These are phyloP conservation scores for Tardiomyces digboiensis DNA, from an alignment of 1,139 yeast species.

Conservation along the genomic window DNA sequence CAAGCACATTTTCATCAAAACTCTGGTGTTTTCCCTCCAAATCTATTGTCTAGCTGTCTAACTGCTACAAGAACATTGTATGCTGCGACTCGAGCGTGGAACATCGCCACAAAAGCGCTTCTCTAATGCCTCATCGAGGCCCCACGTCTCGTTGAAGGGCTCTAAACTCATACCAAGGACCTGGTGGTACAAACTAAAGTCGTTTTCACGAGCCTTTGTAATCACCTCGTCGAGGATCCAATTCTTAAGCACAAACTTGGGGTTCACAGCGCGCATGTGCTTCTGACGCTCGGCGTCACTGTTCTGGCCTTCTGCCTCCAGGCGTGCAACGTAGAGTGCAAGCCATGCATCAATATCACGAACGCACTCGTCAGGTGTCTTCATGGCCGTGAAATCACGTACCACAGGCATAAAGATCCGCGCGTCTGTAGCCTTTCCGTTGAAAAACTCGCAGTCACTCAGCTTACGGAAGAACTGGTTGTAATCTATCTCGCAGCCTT, in stretches of 20 bases:
- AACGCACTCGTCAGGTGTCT: conserved; percentile 24
- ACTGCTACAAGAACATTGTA: conserved; percentile 23
- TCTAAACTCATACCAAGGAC: conserved; percentile 26
- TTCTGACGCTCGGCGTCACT: conserved; percentile 29
- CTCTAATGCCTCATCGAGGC: background rate
- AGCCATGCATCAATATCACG: conserved; percentile 31
- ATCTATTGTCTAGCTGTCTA: conserved; percentile 2
- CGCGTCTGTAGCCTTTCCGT: conserved; percentile 5
- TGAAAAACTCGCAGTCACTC: conserved; percentile 33
- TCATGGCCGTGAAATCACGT: conserved; percentile 21
- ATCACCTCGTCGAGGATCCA: conserved; percentile 88
- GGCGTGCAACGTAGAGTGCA: conserved; percentile 29
- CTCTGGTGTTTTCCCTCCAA: too few relatives aligned
- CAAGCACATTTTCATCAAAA: too few relatives aligned
- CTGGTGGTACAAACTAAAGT: conserved; percentile 19
- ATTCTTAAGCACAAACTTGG: conserved; percentile 72
- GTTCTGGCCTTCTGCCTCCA: conserved; percentile 30
- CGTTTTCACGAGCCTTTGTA: conserved; percentile 18
- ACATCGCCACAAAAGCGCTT: conserved; percentile 18
- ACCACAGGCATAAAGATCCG: conserved; percentile 26
- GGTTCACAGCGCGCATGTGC: conserved; percentile 47
- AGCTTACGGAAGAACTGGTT: conserved; percentile 65
- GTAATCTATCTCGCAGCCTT: conserved; percentile 61
- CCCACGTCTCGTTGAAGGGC: conserved; percentile 30
- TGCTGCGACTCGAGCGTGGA: conserved; percentile 16